Base-by-base conservation (phyloP, 768 basidiomycete species). In the Leccinum incarnatum region DNA sequence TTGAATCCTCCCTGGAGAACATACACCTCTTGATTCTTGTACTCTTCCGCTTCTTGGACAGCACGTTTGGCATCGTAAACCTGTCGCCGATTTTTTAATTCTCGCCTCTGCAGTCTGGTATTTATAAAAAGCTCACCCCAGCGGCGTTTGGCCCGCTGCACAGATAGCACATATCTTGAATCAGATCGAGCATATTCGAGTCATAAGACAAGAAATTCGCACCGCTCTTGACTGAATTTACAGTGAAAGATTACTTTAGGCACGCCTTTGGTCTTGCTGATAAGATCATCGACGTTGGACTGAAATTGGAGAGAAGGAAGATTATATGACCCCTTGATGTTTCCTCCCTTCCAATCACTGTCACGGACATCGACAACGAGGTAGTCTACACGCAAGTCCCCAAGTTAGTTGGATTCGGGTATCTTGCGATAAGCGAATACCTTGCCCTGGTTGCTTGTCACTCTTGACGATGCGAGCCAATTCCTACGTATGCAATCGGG, bases 321-420 rank as follows among this genome's bases (percentile, higher is more conserved):
- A 66, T 89, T 83, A 58, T 82, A 66, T 45, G 83, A 79, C 60
- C 82, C 79, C 63, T 80, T 84, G 70, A 94, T 91, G 69, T 93
- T 88, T 37, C 92, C 92, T 63, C 92, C 92, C 11, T 69, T 76
- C 72, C 79, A 89, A 63, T 94, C 92, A 56, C 86, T 83, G 70
- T 92, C 91, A n/a, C 92, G 86, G 32, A 94, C 92, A 70, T 94
- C 92, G 42, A 94, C 81, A 47, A 94, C 80, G 30, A 87, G 71
- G 68, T 86, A 93, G 68, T 93, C 89, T 73, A 52, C 46, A 37
- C 12, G 30, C 32, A 42, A 42, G 10, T 17, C 19, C 8, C 3
- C 46, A 5, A 45, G 37, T 57, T 29, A 50, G 56, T n/a, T 42
- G 19, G 21, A 37, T 32, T 12, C 10, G 47, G n/a, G 42, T 45